Percentiles rank a stretch among this genome's conserved stretches.
These are phyloP conservation scores for Amyloporia xantha DNA, from an alignment of 768 basidiomycete species.

Conservation along the genomic window DNA sequence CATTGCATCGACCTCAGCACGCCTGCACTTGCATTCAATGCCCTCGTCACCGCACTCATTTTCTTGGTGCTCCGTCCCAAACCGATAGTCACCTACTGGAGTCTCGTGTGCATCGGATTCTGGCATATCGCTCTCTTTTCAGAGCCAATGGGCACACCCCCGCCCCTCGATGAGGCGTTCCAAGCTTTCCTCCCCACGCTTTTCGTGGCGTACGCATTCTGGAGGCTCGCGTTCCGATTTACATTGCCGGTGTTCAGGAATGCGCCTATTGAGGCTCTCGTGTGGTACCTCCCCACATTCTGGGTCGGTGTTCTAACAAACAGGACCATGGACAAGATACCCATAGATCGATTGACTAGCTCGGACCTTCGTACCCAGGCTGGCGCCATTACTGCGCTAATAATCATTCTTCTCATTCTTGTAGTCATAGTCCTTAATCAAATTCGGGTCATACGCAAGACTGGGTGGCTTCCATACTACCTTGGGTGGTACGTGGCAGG, in stretches of 20 bases:
- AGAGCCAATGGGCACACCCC: slow-evolving; percentile 60
- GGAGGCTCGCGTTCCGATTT: slow-evolving; percentile 70
- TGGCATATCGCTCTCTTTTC: slow-evolving; percentile 83
- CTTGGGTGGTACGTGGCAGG: slow-evolving; percentile 66
- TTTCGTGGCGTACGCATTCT: slow-evolving; percentile 75
- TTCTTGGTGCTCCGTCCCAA: slow-evolving; percentile 70
- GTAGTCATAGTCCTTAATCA: slow-evolving; percentile 63
- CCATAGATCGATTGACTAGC: slow-evolving; percentile 68
- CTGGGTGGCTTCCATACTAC: slow-evolving; percentile 78
- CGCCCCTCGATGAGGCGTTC: slow-evolving; percentile 67
- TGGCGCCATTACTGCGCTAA: slow-evolving; percentile 61
- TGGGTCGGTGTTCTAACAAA: slow-evolving; percentile 78
- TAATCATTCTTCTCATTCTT: slow-evolving; percentile 61
- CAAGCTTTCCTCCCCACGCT: slow-evolving; percentile 70
- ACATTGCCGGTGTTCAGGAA: slow-evolving; percentile 62
- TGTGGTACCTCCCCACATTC: slow-evolving; percentile 71
- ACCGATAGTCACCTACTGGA: slow-evolving; percentile 66
- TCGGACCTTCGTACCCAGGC: slow-evolving; percentile 58
- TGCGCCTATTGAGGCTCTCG: slow-evolving; percentile 62
- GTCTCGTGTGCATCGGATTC: slow-evolving; percentile 74
- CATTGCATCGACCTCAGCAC: slow-evolving; percentile 69
- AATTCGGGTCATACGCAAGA: slow-evolving; percentile 74
- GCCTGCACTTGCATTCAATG: slow-evolving; percentile 66
- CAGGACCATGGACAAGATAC: slow-evolving; percentile 63
- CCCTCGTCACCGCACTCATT: slow-evolving; percentile 56